Conservation (phyloP, 805 yeast species). For the Schwanniomyces sp. region DNA sequence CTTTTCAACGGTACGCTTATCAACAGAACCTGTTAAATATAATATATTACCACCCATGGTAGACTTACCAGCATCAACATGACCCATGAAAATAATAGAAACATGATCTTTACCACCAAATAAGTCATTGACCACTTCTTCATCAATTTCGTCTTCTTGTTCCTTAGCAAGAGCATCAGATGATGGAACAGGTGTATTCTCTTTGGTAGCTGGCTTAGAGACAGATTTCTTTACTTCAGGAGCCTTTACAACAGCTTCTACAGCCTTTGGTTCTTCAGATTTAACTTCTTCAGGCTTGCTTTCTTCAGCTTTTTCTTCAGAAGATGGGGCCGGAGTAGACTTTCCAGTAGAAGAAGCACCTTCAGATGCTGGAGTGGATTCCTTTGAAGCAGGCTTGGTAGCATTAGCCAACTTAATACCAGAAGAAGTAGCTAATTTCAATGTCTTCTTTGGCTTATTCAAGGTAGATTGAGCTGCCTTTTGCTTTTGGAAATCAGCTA, state of each 20-base stretch:
- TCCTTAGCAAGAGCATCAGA: slow-evolving; percentile 57
- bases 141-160: slow-evolving; percentile 81
- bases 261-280: slow-evolving; percentile 10
- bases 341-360: slow-evolving; percentile 13
- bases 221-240: slow-evolving; percentile 3
- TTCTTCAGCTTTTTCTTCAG: slow-evolving; percentile 1
- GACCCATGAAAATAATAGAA: slow-evolving; percentile 98
- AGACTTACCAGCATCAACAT: slow-evolving; percentile 98
- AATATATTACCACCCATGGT: slow-evolving; percentile 99
- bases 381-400: slow-evolving; percentile 36
- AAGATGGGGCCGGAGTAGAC: slow-evolving; percentile 16
- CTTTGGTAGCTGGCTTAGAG: slow-evolving; percentile 11
- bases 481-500: slow-evolving; percentile 81
- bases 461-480: slow-evolving; percentile 45
- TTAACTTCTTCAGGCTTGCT: slow-evolving; percentile 10
- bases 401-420: slow-evolving; percentile 63
- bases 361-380: slow-evolving; percentile 20
- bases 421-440: slow-evolving; percentile 65
- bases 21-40: slow-evolving; percentile 93
- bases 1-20: slow-evolving; percentile 97
- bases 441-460: slow-evolving; percentile 61
- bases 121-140: slow-evolving; percentile 85
- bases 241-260: slow-evolving; percentile 2
- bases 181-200: slow-evolving; percentile 13
- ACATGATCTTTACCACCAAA: slow-evolving; percentile 97